Base-by-base conservation (phyloP, 257 asterid genomes). In the Eustoma russellianum region DNA sequence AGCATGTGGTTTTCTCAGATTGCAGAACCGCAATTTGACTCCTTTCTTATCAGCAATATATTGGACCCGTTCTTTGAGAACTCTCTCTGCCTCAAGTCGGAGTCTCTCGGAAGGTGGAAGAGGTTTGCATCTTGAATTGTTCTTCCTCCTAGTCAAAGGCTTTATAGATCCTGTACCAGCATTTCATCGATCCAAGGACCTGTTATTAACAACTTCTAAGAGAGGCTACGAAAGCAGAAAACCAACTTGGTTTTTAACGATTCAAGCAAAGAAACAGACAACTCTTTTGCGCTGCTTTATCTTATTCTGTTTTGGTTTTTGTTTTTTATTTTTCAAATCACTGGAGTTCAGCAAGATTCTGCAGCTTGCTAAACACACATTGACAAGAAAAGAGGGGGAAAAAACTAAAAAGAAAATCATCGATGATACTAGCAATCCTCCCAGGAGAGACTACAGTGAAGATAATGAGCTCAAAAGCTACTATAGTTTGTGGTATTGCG, bases 91-190 rank as follows among this genome's bases (percentile, higher is more conserved):
- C 76, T 92, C 95, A 9, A 92, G 94, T 50, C 97, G 71, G 38
- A 88, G 77, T 77, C 98, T 85, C 77, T 92, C 88, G 12, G 98
- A 88, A 52, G 97, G 98, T 0, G 97, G 97, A 58, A 88, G 95
- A 59, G 95, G 90, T 74, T 85, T 88, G 61, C 86, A 74, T 61
- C 89, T 77, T 54, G 75, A 61, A 57, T 60, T 82, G 41, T 63
- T 77, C 80, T 74, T 69, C 73, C 66, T 77, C 73, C 64, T 77
- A 72, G 59, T 70, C 70, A 68, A 43, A 17, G 86, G 79, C 74
- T 79, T 91, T 38, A 79, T 61, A 65, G 95, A 81, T 79, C 98
- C 98, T 92, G 95, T 85, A 82, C 79, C 85, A 91, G 83, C 77
- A 82, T 74, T 73, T 82, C 86, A 80, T 79, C 79, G 64, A 84